phyloP scores from a whole-genome alignment of 2,329 filamentous ascomycete species.

The Talaromyces islandicus region DNA sequence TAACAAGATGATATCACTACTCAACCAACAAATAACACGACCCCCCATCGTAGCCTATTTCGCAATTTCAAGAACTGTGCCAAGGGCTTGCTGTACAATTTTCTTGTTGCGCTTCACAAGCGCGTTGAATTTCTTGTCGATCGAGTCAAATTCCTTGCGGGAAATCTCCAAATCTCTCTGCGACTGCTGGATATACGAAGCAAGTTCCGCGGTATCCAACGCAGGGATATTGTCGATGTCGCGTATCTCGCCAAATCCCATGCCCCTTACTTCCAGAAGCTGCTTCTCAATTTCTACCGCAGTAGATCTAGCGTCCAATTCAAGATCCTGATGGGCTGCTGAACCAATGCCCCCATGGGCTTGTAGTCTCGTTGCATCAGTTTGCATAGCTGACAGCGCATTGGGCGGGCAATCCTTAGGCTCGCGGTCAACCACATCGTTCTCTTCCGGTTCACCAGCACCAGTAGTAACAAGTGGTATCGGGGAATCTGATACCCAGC shows the following conservation, averaged over 20 bases:
- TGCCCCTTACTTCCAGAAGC: slow-evolving; percentile 27
- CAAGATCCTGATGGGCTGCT: slow-evolving; percentile 21
- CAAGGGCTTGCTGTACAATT: slow-evolving; percentile 35
- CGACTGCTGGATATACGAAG: slow-evolving; percentile 32
- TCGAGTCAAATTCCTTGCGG: slow-evolving; percentile 57
- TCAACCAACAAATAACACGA: background rate
- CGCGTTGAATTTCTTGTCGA: slow-evolving; percentile 39
- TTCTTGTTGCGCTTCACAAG: slow-evolving; percentile 40
- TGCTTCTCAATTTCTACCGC: slow-evolving; percentile 32
- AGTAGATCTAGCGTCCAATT: slow-evolving; percentile 26
- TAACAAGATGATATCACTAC: background rate
- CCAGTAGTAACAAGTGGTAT: slow-evolving; percentile 6
- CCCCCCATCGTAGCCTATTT: slow-evolving; percentile 1
- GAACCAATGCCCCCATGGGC: slow-evolving; percentile 19
- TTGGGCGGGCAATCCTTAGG: slow-evolving; percentile 25
- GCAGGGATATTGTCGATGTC: slow-evolving; percentile 36
- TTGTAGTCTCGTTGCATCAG: slow-evolving; percentile 34
- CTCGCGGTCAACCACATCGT: slow-evolving; percentile 15
- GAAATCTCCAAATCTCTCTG: slow-evolving; percentile 65
- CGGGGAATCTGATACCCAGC: slow-evolving; percentile 36
- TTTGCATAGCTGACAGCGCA: slow-evolving; percentile 33
- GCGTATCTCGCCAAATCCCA: slow-evolving; percentile 25
- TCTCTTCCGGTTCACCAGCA: slow-evolving; percentile 18
- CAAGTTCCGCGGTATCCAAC: slow-evolving; percentile 37
- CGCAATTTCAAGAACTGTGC: slow-evolving; percentile 19